Evolutionary conservation across 192 early-diverging fungal species (phyloP).

Genomic region (Backusella tuberculispora): DNA sequence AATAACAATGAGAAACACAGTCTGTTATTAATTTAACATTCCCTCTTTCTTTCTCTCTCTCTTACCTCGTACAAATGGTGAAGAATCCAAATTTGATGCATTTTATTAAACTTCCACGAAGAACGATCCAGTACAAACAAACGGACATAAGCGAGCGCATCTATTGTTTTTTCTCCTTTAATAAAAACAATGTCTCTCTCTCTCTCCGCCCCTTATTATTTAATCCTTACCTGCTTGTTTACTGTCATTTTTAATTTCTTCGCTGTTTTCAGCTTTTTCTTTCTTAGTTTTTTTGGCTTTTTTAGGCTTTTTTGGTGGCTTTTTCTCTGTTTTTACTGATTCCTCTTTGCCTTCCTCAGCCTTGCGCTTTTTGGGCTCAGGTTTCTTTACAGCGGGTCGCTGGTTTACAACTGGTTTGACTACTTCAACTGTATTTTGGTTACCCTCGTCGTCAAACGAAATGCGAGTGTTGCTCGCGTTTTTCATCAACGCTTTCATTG

Average conservation of each 20-base stretch:
- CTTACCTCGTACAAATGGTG: slow-evolving; percentile 36
- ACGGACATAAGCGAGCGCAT: slow-evolving; percentile 33
- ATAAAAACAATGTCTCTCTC: background rate
- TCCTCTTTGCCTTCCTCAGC: slow-evolving; percentile 25
- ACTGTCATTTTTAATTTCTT: slow-evolving; percentile 14
- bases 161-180: background rate
- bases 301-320: slow-evolving; percentile 17
- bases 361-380: slow-evolving; percentile 19
- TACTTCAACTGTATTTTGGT: slow-evolving; percentile 2
- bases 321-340: slow-evolving; percentile 20
- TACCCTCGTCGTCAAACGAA: slow-evolving; percentile 30
- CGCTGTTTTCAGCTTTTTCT: slow-evolving; percentile 1
- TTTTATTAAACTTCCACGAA: slow-evolving; percentile 42
- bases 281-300: slow-evolving; percentile 5
- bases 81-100: slow-evolving; percentile 41
- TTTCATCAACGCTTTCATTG: slow-evolving; percentile 17
- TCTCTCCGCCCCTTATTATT: background rate
- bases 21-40: background rate
- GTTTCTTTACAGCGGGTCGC: slow-evolving; percentile 4
- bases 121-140: slow-evolving; percentile 30
- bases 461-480: slow-evolving; percentile 7
- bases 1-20: background rate
- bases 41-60: background rate
- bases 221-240: slow-evolving; percentile 14
- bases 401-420: background rate